phyloP scores from a whole-genome alignment of 1,284 basidiomycete species.

The Hortiboletus rubellus region DNA sequence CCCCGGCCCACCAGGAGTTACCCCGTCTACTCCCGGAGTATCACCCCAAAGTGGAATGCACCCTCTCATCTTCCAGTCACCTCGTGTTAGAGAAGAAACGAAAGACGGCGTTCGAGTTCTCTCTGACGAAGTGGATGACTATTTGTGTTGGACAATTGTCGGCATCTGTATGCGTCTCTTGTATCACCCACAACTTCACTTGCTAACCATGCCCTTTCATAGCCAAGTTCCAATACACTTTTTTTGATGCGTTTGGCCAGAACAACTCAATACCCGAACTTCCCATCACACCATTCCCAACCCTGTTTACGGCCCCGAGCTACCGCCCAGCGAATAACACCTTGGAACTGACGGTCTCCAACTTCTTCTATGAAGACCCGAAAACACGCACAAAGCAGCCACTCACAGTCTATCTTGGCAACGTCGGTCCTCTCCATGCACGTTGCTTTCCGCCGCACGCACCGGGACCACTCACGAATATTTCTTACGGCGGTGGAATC shows the following conservation, averaged over 20 bases:
- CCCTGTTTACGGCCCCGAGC: slow-evolving; percentile 76
- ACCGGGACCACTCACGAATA: slow-evolving; percentile 61
- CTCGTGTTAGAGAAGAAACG: slow-evolving; percentile 70
- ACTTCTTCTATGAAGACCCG: slow-evolving; percentile 78
- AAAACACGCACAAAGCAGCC: slow-evolving; percentile 64
- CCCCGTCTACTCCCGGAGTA: slow-evolving; percentile 64
- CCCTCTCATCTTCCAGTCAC: slow-evolving; percentile 73
- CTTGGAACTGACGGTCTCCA: slow-evolving; percentile 80
- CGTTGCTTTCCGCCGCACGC: slow-evolving; percentile 69
- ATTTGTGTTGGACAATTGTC: slow-evolving; percentile 94
- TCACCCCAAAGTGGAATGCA: slow-evolving; percentile 77
- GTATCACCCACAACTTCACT: slow-evolving; percentile 8
- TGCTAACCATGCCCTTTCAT: slow-evolving; percentile 24
- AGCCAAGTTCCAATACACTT: slow-evolving; percentile 94
- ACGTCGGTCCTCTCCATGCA: slow-evolving; percentile 77
- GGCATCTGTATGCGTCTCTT: slow-evolving; percentile 76
- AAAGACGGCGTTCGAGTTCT: slow-evolving; percentile 69
- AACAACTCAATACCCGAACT: slow-evolving; percentile 72
- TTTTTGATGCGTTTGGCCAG: slow-evolving; percentile 85
- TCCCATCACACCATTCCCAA: slow-evolving; percentile 88
- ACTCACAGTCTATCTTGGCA: slow-evolving; percentile 87
- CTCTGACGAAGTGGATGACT: slow-evolving; percentile 90
- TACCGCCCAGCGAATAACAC: slow-evolving; percentile 74
- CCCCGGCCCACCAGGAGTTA: slow-evolving; percentile 66
- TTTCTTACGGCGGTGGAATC: slow-evolving; percentile 51